phyloP scores from a whole-genome alignment of 2,329 filamentous ascomycete genomes.

The Dendrostoma leiphaemia region DNA sequence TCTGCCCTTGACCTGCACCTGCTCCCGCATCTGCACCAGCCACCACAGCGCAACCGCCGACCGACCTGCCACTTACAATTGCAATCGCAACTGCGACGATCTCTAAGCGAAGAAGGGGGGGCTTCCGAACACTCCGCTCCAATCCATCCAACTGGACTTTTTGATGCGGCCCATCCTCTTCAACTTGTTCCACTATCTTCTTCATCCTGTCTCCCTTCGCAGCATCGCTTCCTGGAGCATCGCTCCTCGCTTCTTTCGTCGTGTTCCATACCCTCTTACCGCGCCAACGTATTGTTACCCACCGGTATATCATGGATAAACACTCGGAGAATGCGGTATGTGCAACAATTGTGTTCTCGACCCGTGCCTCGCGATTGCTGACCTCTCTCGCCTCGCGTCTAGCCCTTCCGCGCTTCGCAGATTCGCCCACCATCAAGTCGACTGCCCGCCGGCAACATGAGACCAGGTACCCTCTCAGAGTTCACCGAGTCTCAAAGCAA shows the following conservation, averaged over 20 bases:
- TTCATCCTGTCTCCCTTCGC: slow-evolving; percentile 21
- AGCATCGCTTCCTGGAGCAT: slow-evolving; percentile 17
- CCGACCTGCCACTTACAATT: too few relatives aligned
- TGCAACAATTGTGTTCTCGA: not conserved
- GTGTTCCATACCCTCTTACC: slow-evolving; percentile 18
- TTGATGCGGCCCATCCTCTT: not conserved
- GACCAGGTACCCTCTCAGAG: slow-evolving; percentile 43
- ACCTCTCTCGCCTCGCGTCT: not conserved
- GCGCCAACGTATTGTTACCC: slow-evolving; percentile 24
- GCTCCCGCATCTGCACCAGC: slow-evolving; percentile 7
- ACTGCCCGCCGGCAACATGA: slow-evolving; percentile 21
- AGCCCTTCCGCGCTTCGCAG: slow-evolving; percentile 24
- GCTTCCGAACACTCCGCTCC: not conserved
- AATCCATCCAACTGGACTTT: not conserved
- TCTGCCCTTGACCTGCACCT: too few relatives aligned
- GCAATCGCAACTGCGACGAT: not conserved
- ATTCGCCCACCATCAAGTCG: slow-evolving; percentile 21
- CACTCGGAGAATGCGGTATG: slow-evolving; percentile 34
- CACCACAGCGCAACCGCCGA: slow-evolving; percentile 4
- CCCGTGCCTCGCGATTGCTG: not conserved
- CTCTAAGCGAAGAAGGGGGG: not conserved
- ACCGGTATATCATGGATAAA: slow-evolving; percentile 30
- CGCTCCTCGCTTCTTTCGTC: slow-evolving; percentile 20
- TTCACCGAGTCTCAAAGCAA: slow-evolving; percentile 62
- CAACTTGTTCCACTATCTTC: slow-evolving; percentile 7